A percentile compares a stretch with the other conserved stretches of the same genome.
phyloP scores from a whole-genome alignment of 441 rosid species.

The Croton laevigatus region DNA sequence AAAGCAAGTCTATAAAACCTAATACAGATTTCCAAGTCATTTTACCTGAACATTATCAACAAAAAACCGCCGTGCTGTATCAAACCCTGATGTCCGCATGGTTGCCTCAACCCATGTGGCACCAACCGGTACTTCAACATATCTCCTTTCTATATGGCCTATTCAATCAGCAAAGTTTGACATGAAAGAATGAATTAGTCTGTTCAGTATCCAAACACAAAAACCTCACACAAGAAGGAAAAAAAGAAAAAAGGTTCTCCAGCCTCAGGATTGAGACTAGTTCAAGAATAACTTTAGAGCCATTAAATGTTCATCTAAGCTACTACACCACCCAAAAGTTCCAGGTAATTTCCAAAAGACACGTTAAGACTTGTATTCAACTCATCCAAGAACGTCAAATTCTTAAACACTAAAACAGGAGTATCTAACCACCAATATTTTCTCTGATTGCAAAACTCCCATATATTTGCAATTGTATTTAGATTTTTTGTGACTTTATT shows the following conservation, averaged over 20 bases:
- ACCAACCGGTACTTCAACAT: conserved; percentile 81
- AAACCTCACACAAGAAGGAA: too few species aligned
- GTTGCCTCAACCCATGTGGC: conserved; percentile 98
- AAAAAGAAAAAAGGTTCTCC: background rate
- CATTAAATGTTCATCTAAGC: background rate
- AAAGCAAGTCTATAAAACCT: conserved; percentile 27
- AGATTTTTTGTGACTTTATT: background rate
- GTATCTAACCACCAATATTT: background rate
- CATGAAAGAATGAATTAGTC: conserved; percentile 15
- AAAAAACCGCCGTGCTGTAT: conserved; percentile 77
- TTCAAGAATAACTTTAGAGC: background rate
- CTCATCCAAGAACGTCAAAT: background rate
- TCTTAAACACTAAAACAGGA: background rate
- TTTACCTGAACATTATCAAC: conserved; percentile 90
- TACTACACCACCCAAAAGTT: background rate
- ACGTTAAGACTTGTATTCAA: background rate
- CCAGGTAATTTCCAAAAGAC: background rate
- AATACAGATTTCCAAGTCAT: conserved; percentile 19
- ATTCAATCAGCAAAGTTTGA: conserved; percentile 26
- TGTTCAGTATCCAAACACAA: conserved; percentile 1
- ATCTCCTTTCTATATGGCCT: conserved; percentile 96
- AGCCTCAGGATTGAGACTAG: background rate
- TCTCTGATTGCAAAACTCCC: background rate
- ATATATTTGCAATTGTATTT: background rate
- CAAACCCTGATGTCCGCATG: conserved; percentile 81